These are phyloP conservation scores for Penicillium steckii DNA, from an alignment of 495 filamentous ascomycete species.

Conservation along the genomic window DNA sequence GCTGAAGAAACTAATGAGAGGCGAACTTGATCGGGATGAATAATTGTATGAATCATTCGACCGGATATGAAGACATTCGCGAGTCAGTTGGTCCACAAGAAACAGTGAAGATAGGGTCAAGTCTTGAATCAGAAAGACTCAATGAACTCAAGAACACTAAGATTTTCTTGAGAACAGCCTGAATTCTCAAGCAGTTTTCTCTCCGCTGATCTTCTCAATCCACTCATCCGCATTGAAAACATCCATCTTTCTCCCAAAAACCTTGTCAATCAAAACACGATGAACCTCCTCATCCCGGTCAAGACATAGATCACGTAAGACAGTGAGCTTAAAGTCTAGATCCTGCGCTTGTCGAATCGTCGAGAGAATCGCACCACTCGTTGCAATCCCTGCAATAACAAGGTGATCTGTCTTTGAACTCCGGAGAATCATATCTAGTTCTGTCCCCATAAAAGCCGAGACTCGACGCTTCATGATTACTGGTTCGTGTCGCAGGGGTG, in stretches of 20 bases:
- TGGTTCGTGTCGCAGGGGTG: constrained; percentile 21
- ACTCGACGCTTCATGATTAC: constrained; percentile 36
- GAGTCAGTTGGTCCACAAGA: no score
- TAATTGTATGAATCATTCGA: no score
- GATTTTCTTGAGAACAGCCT: no score
- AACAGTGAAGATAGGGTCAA: no score
- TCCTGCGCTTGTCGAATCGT: constrained; percentile 39
- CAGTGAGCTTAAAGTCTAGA: constrained; percentile 34
- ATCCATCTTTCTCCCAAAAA: constrained; percentile 29
- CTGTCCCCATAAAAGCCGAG: constrained; percentile 36
- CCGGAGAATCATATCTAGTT: constrained; percentile 37
- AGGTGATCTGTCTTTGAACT: constrained; percentile 25
- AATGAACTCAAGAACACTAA: neutral
- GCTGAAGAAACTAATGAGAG: no score
- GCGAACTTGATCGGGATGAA: no score
- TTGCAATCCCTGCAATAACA: constrained; percentile 33
- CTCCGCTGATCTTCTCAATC: constrained; percentile 1
- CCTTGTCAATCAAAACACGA: constrained; percentile 31
- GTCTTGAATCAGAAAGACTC: no score
- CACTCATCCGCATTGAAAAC: constrained; percentile 19
- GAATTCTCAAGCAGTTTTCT: neutral
- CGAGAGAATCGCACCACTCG: constrained; percentile 41
- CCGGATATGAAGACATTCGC: no score
- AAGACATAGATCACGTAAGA: constrained; percentile 37
- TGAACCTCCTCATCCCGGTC: constrained; percentile 37